Base-by-base conservation (phyloP, 2,329 filamentous ascomycete genomes). In the Penicillium rolfsii region DNA sequence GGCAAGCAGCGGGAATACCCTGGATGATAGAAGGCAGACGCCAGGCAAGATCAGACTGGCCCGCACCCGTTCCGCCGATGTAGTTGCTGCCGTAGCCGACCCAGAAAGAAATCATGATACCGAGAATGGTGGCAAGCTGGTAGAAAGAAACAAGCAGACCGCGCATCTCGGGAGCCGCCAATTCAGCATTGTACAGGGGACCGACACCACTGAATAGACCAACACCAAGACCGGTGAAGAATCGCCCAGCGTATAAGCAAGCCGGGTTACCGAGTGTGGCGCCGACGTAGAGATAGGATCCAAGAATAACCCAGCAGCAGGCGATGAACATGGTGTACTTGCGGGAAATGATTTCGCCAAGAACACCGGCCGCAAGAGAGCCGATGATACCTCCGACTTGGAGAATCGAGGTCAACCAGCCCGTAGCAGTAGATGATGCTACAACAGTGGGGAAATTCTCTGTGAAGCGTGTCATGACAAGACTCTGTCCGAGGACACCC, bases 281-380 rank as follows among this genome's bases (percentile, higher is more conserved):
- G 5, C 71, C 71, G 40, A 68, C 45, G 36, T 73, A 72, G 4
- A 73, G 62, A 45, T 72, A 73, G 74, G 64, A 83, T 76, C 55
- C 82, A 72, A 67, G 79, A 64, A 64, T 81, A 74, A 64, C 82
- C 82, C 65, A 84, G 78, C 62, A 82, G 65, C 52, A 82, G 67
- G 81, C 82, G n/a, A 82, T 74, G 24, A 83, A 73, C 61, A 85
- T 83, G 33, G 80, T 80, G 63, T 81, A 82, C 65, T 84, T 84
- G 55, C 83, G 73, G 0, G 81, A 83, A 46, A 82, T 77, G 60
- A 79, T 80, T 62, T 85, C 83, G 4, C 82, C 82, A 24, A 84
- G 70, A 62, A 79, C 82, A 52, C 79, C 79, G 33, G 78, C 75
- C 36, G 76, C 74, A 9, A 81, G 59, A 1, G 78, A 78, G 35